Conservation (phyloP, 1,284 basidiomycete genomes). For the Vanrija humicola region DNA sequence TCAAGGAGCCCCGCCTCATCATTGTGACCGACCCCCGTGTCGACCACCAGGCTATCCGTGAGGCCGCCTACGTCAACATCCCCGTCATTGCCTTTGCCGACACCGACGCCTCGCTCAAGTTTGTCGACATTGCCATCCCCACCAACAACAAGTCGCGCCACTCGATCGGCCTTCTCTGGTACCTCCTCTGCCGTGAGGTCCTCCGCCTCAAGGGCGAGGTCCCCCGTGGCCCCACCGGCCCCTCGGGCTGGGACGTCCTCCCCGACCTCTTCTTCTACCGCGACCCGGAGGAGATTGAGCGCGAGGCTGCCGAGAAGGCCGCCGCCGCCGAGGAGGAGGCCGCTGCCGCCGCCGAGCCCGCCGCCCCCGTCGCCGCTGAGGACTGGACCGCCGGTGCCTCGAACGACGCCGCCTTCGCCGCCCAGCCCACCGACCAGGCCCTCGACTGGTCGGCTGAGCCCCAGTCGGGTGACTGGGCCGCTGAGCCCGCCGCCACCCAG, state of each 20-base stretch:
- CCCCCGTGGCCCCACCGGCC: conserved; percentile 76
- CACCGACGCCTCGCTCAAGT: conserved; percentile 94
- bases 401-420: conserved; percentile 70
- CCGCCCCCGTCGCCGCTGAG: conserved; percentile 49
- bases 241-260: conserved; percentile 94
- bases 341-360: conserved; percentile 53
- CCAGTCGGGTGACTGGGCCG: conserved; percentile 40
- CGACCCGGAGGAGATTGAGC: conserved; percentile 98
- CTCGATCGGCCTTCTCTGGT: conserved; percentile 97
- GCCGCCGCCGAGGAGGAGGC: conserved; percentile 66
- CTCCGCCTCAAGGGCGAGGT: conserved; percentile 91
- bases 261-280: conserved; percentile 99
- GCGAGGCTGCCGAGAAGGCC: conserved; percentile 88
- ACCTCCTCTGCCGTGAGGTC: conserved; percentile 96
- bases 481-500: conserved; percentile 31
- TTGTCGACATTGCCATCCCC: conserved; percentile 97
- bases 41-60: conserved; percentile 99
- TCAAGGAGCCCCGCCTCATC: conserved; percentile 99
- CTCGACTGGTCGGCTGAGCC: conserved; percentile 82
- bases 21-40: conserved; percentile 98
- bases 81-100: conserved; percentile 98
- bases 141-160: conserved; percentile 99
- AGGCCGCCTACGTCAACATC: conserved; percentile 99
- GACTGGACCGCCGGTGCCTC: conserved; percentile 78
- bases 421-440: conserved; percentile 67